Conservation (phyloP, 176 grass and related monocot species). For the Triticum aestivum region IWGSC_CS_RefSeq_v2.1 NC_057797.1:620942862-620943361, state of each 20-base stretch:
- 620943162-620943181: slow-evolving; percentile 66
- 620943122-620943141: slow-evolving; percentile 87
- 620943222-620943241: slow-evolving; percentile 83
- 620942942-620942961: slow-evolving; percentile 76
- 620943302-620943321: background rate
- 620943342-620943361: slow-evolving; percentile 98
- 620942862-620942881: slow-evolving; percentile 95
- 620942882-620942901: slow-evolving; percentile 90
- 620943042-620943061: background rate
- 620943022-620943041: slow-evolving; percentile 6
- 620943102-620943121: slow-evolving; percentile 23
- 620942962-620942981: slow-evolving; percentile 96
- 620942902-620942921: slow-evolving; percentile 99
- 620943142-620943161: slow-evolving; percentile 75
- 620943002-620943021: slow-evolving; percentile 81
- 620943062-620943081: background rate
- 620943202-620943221: slow-evolving; percentile 85
- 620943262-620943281: slow-evolving; percentile 22
- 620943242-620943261: slow-evolving; percentile 59
- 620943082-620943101: background rate
- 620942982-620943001: slow-evolving; percentile 87
- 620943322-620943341: slow-evolving; percentile 85
- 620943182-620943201: slow-evolving; percentile 62
- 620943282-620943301: background rate
- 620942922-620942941: slow-evolving; percentile 98